These are phyloP conservation scores for Eremothecium gossypii DNA, from an alignment of 1,139 yeast genomes.

Conservation along the genomic window DNA sequence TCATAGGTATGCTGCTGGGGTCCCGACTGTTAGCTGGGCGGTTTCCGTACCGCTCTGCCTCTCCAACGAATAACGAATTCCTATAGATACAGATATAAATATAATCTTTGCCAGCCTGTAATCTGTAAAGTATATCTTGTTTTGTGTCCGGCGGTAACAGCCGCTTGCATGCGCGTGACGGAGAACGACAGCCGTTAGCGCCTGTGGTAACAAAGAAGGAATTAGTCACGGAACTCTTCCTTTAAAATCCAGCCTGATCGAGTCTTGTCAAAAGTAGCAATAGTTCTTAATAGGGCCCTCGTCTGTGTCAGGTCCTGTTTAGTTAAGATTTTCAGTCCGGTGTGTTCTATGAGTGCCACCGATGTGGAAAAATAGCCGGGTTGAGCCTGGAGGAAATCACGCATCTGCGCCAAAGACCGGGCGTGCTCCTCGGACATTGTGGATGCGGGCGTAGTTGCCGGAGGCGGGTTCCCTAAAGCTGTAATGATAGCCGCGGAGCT, in stretches of 20 bases:
- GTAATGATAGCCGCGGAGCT: constrained; percentile 21
- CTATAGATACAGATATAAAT: no score
- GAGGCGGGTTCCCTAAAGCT: constrained; percentile 15
- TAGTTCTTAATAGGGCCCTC: constrained; percentile 57
- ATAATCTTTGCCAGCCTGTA: no score
- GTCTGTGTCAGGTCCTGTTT: constrained; percentile 53
- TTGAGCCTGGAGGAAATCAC: not conserved
- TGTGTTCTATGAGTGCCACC: constrained; percentile 44
- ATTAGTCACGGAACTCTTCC: constrained; percentile 32
- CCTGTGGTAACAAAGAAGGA: not conserved
- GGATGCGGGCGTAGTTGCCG: not conserved
- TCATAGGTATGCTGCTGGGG: no score
- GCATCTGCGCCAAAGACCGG: not conserved
- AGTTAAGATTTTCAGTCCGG: constrained; percentile 40
- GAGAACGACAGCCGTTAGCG: no score
- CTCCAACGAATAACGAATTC: not conserved
- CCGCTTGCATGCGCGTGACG: no score
- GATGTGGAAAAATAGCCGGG: constrained; percentile 45
- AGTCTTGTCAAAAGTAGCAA: constrained; percentile 57
- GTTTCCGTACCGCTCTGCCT: no score
- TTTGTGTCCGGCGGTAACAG: no score
- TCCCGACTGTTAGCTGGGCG: no score
- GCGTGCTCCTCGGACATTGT: constrained; percentile 4
- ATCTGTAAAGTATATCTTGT: no score
- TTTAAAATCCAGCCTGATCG: constrained; percentile 59